Conservation (phyloP, 2,329 filamentous ascomycete genomes). For the Claviceps arundinis region DNA sequence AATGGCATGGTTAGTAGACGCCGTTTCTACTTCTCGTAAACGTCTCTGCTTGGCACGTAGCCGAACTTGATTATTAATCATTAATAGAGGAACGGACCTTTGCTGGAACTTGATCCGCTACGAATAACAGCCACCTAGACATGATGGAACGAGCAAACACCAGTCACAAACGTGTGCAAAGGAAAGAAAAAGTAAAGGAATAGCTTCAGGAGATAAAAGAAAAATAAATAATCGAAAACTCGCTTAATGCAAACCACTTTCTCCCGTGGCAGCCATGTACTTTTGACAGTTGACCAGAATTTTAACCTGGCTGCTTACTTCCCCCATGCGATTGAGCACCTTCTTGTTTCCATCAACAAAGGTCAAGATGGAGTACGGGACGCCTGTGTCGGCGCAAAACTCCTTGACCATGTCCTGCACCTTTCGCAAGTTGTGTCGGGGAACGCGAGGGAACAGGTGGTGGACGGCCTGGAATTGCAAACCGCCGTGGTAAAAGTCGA, state of each 20-base stretch:
- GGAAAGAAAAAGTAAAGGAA: not conserved
- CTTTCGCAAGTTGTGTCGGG: conserved; percentile 51
- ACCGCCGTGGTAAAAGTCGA: conserved; percentile 60
- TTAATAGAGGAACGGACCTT: too few relatives aligned
- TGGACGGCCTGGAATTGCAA: conserved; percentile 62
- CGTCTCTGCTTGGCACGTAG: too few relatives aligned
- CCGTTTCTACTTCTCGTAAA: too few relatives aligned
- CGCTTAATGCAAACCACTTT: conserved; percentile 22
- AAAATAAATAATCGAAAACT: not conserved
- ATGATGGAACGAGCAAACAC: not conserved
- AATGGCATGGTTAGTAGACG: too few relatives aligned
- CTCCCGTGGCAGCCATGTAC: conserved; percentile 34
- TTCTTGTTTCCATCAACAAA: conserved; percentile 51
- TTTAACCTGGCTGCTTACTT: conserved; percentile 47
- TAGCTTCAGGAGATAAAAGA: not conserved
- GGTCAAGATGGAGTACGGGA: conserved; percentile 47
- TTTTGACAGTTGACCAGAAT: conserved; percentile 45
- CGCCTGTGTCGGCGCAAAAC: conserved; percentile 50
- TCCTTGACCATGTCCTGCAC: conserved; percentile 46
- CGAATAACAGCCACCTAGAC: not conserved
- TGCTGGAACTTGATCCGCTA: too few relatives aligned
- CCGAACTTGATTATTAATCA: too few relatives aligned
- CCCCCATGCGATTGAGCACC: conserved; percentile 32
- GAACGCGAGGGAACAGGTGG: conserved; percentile 55
- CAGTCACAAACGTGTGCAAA: not conserved